phyloP scores from a whole-genome alignment of 179 eudicot species.

The Spergularia azorica region DNA sequence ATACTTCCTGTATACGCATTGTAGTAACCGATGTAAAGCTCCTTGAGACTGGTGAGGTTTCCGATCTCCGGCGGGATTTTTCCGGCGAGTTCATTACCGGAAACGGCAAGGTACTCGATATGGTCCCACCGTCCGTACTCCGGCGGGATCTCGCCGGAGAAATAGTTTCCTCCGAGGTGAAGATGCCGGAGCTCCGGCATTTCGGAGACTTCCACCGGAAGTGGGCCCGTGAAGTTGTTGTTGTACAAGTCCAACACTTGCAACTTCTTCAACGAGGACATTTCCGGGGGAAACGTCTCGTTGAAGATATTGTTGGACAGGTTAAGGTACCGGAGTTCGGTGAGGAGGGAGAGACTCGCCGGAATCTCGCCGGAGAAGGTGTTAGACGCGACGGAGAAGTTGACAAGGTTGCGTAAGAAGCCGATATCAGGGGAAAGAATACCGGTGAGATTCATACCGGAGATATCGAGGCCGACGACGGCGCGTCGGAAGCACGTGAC shows the following conservation, averaged over 20 bases:
- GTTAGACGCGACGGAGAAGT: conserved; percentile 58
- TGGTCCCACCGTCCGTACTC: conserved; percentile 52
- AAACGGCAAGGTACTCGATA: conserved; percentile 66
- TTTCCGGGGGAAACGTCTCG: conserved; percentile 41
- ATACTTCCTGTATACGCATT: conserved; percentile 59
- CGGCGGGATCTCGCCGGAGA: conserved; percentile 60
- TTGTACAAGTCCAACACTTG: conserved; percentile 67
- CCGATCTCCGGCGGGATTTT: conserved; percentile 59
- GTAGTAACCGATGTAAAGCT: conserved; percentile 76
- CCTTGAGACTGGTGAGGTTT: conserved; percentile 43
- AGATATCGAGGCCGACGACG: conserved; percentile 59
- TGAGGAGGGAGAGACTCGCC: conserved; percentile 40
- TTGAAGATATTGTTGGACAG: conserved; percentile 84
- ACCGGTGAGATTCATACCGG: conserved; percentile 59
- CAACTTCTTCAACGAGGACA: conserved; percentile 38
- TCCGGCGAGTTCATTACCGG: conserved; percentile 75
- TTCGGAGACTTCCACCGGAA: conserved; percentile 38
- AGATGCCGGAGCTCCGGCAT: conserved; percentile 56
- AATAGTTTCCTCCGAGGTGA: conserved; percentile 83
- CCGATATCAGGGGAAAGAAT: conserved; percentile 55
- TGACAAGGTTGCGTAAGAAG: conserved; percentile 36
- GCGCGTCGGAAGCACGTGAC: conserved; percentile 47
- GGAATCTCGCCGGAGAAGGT: conserved; percentile 59
- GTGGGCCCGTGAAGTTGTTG: conserved; percentile 60
- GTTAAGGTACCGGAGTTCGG: conserved; percentile 51